Percentiles rank a stretch among this genome's conserved stretches.
Evolutionary conservation across 1,139 yeast species (phyloP).

Genomic region (Sugiyamaella grinbergsii): DNA sequence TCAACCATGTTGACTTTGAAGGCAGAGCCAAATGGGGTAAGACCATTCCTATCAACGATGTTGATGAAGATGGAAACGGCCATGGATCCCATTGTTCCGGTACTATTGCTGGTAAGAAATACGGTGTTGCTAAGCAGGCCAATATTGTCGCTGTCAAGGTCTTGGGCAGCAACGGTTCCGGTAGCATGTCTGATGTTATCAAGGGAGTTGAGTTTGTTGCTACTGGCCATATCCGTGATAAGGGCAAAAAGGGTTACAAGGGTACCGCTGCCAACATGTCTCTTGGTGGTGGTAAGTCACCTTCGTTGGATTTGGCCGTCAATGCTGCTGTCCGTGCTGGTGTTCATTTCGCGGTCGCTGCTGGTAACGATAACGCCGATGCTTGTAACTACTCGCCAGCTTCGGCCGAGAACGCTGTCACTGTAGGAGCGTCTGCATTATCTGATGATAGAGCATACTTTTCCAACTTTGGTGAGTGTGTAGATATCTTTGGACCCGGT

Average conservation of each 20-base stretch:
- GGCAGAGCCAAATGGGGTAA: slow-evolving; percentile 96
- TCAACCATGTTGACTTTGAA: slow-evolving; percentile 77
- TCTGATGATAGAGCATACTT: slow-evolving; percentile 58
- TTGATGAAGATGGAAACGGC: slow-evolving; percentile 87
- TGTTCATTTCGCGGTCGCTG: slow-evolving; percentile 64
- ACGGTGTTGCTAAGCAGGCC: slow-evolving; percentile 68
- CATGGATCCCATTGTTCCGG: slow-evolving; percentile 73
- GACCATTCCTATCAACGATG: slow-evolving; percentile 82
- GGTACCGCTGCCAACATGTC: slow-evolving; percentile 64
- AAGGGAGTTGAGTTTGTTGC: slow-evolving; percentile 51
- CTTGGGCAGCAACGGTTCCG: slow-evolving; percentile 52
- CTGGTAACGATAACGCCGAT: slow-evolving; percentile 65
- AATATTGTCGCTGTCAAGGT: slow-evolving; percentile 61
- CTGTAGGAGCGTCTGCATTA: slow-evolving; percentile 60
- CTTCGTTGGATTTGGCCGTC: slow-evolving; percentile 55
- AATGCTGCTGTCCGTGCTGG: slow-evolving; percentile 63
- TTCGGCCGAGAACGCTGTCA: slow-evolving; percentile 58
- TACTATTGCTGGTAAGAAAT: slow-evolving; percentile 59
- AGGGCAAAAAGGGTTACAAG: slow-evolving; percentile 52
- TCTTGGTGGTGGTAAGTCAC: slow-evolving; percentile 61
- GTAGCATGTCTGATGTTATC: slow-evolving; percentile 53
- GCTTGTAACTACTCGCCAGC: slow-evolving; percentile 68
- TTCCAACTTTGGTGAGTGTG: slow-evolving; percentile 67
- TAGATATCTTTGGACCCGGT: slow-evolving; percentile 67
- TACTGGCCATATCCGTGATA: slow-evolving; percentile 42